These are phyloP conservation scores for Neurospora sp. DNA, from an alignment of 495 filamentous ascomycete genomes.

Conservation along the genomic window DNA sequence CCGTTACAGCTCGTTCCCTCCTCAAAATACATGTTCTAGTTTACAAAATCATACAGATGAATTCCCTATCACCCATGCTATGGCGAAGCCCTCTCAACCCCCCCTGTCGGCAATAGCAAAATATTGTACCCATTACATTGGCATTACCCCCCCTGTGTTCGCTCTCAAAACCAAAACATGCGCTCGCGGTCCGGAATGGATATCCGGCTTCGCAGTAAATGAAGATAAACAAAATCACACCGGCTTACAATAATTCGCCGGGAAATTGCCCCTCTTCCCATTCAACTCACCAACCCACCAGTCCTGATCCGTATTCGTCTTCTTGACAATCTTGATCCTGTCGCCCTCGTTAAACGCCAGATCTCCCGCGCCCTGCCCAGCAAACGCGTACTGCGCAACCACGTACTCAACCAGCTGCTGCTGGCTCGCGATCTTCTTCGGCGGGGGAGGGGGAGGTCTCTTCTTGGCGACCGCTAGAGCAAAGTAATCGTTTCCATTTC, in stretches of 20 bases:
- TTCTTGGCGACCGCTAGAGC: slow-evolving; percentile 25
- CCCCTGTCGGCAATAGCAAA: background rate
- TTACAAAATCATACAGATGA: background rate
- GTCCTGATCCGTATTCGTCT: slow-evolving; percentile 78
- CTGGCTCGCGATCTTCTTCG: slow-evolving; percentile 38
- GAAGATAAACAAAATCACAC: background rate
- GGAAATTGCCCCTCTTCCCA: slow-evolving; percentile 69
- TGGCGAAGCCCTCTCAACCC: background rate
- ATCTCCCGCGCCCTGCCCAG: slow-evolving; percentile 62
- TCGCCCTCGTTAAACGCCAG: slow-evolving; percentile 77
- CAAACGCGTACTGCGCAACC: slow-evolving; percentile 72
- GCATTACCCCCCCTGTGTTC: background rate
- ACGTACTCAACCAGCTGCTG: slow-evolving; percentile 51
- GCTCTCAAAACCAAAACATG: background rate
- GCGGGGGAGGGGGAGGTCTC: slow-evolving; percentile 54
- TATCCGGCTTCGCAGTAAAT: background rate
- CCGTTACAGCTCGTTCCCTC: background rate
- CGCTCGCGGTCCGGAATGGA: background rate
- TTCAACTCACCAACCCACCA: slow-evolving; percentile 91
- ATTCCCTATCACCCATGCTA: background rate
- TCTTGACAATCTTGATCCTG: slow-evolving; percentile 70
- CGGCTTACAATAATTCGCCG: slow-evolving; percentile 75
- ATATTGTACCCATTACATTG: too few relatives aligned
- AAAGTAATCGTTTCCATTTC: slow-evolving; percentile 3
- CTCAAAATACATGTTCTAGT: background rate